phyloP scores from a whole-genome alignment of 192 early-diverging fungal species.

The Coemansia sp. region DNA sequence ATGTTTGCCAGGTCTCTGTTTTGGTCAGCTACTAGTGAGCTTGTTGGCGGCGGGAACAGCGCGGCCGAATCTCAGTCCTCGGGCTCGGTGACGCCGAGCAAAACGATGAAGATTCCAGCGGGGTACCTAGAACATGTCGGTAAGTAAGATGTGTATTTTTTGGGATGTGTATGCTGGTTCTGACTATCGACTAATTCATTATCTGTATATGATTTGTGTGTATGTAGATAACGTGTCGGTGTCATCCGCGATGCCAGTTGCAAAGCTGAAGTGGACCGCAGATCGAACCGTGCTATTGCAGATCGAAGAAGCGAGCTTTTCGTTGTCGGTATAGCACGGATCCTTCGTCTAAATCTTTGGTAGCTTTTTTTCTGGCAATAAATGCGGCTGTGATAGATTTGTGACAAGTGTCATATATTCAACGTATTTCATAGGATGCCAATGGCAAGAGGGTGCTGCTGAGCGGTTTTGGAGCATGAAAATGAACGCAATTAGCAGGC shows the following conservation, averaged over 20 bases:
- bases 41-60: constrained; percentile 1
- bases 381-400: not conserved
- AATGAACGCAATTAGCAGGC: not conserved
- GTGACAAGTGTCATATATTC: not conserved
- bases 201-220: no score
- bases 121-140: constrained; percentile 25
- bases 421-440: not conserved
- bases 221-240: constrained; percentile 22
- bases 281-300: constrained; percentile 42
- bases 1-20: constrained; percentile 54
- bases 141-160: no score
- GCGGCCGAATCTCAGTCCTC: constrained; percentile 8
- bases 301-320: constrained; percentile 49
- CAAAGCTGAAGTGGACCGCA: constrained; percentile 44
- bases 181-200: no score
- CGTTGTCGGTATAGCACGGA: constrained; percentile 26
- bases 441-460: not conserved
- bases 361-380: not conserved
- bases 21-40: constrained; percentile 23
- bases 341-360: not conserved
- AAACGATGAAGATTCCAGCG: constrained; percentile 47
- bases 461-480: constrained; percentile 3
- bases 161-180: no score
- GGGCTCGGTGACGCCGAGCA: constrained; percentile 38
- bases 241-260: constrained; percentile 18